Base-by-base conservation (phyloP, 164 flowering plant species). In the Liquidambar formosana region DNA sequence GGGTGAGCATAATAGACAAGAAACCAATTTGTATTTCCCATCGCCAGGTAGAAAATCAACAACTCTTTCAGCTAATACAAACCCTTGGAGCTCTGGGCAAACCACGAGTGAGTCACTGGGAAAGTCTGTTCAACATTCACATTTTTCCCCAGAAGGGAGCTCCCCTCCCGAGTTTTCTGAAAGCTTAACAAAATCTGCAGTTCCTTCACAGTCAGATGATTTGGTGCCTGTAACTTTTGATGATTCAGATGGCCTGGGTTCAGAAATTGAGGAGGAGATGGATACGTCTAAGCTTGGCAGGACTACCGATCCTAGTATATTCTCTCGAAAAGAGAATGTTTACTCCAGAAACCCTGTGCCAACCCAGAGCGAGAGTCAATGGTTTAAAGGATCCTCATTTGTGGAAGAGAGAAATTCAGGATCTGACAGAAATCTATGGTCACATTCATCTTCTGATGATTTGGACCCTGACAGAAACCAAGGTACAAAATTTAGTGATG, bases 241-340 rank as follows among this genome's bases (percentile, higher is more conserved):
- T 81, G 82, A 84, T 71, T 86, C 84, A 54, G 88, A 88, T 62
- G 84, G 77, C 66, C 72, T 72, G 10, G 61, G 74, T 74, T 86
- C 96, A 43, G 90, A 82, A 57, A 80, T 78, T 75, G 94, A 87
- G 48, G 83, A 77, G 44, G 87, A 80, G 45, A 62, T 64, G 19
- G 71, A 69, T 8, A 71, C 68, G 23, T 64, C 75, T 28, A 59
- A 72, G 69, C 53, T 52, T 54, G 18, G n/a, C 52, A 71, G 54
- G 52, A 67, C 38, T 56, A 58, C 45, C n/a, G 66, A 67, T 19
- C 16, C 65, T 18, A 58, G 59, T 16, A 41, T 8, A 21, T 12
- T 8, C 61, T 56, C 61, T 41, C 61, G 12, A 48, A 51, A 74
- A 59, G 62, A 79, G 46, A 73, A 18, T 67, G 54, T 60, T 49